phyloP scores from a whole-genome alignment of 2,329 filamentous ascomycete genomes.

The Monilinia aucupariae region DNA sequence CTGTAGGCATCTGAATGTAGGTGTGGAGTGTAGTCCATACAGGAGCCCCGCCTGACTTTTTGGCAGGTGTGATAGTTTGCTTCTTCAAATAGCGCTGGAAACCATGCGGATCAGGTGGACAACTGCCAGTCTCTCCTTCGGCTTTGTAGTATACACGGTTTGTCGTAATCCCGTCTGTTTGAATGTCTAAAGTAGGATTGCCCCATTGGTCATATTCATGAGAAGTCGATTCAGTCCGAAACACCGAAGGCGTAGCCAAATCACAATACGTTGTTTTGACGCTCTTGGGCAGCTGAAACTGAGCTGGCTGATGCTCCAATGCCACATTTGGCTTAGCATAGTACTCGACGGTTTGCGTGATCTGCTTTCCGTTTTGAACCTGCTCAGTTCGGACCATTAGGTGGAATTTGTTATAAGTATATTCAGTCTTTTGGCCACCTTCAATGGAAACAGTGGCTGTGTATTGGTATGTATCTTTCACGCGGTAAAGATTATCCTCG shows the following conservation, averaged over 20 bases:
- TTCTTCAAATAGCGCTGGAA: background rate
- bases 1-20: background rate
- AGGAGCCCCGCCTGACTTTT: background rate
- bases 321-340: background rate
- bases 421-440: background rate
- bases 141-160: background rate
- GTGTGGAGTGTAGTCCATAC: background rate
- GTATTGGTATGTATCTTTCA: background rate
- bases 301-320: background rate
- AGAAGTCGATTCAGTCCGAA: background rate
- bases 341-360: background rate
- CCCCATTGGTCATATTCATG: background rate
- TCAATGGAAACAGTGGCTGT: background rate
- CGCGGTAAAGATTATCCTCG: background rate
- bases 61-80: background rate
- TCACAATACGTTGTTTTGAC: background rate
- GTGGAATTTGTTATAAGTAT: background rate
- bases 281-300: background rate
- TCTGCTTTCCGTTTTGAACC: background rate
- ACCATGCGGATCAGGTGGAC: background rate
- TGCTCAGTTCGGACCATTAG: background rate
- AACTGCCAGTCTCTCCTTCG: background rate
- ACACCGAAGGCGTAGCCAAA: background rate
- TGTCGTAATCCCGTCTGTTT: background rate
- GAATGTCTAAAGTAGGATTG: background rate